Evolutionary conservation across 2,329 filamentous ascomycete species (phyloP).

Genomic region (Fusarium sp.): DNA sequence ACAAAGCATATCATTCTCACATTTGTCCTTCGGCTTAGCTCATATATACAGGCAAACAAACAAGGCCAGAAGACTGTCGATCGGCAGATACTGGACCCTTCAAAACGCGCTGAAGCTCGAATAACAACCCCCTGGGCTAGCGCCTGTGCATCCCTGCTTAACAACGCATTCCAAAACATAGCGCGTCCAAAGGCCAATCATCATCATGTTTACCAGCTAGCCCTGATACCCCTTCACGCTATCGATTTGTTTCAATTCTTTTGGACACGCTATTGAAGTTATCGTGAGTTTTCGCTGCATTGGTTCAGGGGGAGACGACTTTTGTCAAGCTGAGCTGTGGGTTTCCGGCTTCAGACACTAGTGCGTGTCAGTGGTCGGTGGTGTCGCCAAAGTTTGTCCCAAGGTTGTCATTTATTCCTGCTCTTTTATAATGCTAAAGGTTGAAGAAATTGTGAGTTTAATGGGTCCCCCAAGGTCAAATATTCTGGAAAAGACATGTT

Average conservation of each 20-base stretch:
- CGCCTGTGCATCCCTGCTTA: background rate
- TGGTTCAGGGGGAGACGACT: conserved; percentile 13
- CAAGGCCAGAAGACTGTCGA: background rate
- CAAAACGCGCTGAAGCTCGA: background rate
- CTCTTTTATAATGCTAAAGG: too few relatives aligned
- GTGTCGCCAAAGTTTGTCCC: background rate
- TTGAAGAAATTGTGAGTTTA: too few relatives aligned
- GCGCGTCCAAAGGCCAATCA: conserved; percentile 3
- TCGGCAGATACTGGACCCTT: background rate
- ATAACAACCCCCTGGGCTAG: background rate
- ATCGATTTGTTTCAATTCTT: conserved; percentile 25
- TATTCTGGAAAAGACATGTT: too few relatives aligned
- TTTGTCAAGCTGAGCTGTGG: background rate
- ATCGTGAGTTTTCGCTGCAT: conserved; percentile 9
- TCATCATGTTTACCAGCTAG: background rate
- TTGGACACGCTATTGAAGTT: conserved; percentile 20
- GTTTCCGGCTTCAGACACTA: conserved; percentile 11
- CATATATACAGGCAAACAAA: background rate
- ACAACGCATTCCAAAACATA: background rate
- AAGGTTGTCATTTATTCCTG: too few relatives aligned
- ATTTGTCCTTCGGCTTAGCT: background rate
- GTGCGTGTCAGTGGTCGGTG: background rate
- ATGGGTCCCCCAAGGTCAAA: too few relatives aligned
- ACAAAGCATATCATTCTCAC: background rate
- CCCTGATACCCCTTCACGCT: conserved; percentile 1